phyloP scores from a whole-genome alignment of 306 rosid species.

The Clitoria ternatea region DNA sequence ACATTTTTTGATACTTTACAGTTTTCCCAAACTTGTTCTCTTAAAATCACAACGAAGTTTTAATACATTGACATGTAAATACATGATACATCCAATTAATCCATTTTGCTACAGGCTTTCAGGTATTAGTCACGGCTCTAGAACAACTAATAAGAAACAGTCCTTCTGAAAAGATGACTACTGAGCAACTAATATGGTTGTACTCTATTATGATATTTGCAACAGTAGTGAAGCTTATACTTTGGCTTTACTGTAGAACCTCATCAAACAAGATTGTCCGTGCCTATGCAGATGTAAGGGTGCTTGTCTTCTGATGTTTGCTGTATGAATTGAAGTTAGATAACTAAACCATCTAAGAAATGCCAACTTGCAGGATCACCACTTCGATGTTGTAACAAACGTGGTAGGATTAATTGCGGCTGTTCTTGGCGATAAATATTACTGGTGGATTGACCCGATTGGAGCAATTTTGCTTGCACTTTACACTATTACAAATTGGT shows the following conservation, averaged over 20 bases:
- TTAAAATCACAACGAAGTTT: background rate
- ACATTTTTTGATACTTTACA: background rate
- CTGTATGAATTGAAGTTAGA: constrained; percentile 10
- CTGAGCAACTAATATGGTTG: constrained; percentile 62
- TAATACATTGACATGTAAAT: background rate
- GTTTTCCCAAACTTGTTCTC: background rate
- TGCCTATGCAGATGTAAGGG: constrained; percentile 74
- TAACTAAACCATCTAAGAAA: constrained; percentile 11
- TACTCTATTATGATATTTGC: constrained; percentile 76
- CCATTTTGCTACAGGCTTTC: constrained; percentile 65
- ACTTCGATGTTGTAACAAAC: constrained; percentile 91
- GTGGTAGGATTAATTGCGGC: constrained; percentile 85
- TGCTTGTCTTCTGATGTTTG: constrained; percentile 1
- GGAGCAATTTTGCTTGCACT: constrained; percentile 91
- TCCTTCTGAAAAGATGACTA: constrained; percentile 51
- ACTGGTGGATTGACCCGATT: constrained; percentile 93
- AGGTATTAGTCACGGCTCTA: constrained; percentile 69
- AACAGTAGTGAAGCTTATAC: constrained; percentile 65
- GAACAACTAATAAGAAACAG: constrained; percentile 49
- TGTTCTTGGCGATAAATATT: constrained; percentile 69
- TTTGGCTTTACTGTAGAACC: constrained; percentile 87
- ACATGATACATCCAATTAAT: background rate
- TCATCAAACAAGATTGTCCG: constrained; percentile 81
- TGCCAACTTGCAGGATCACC: constrained; percentile 76
- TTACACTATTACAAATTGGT: constrained; percentile 88